Conservation (phyloP, 2,329 filamentous ascomycete genomes). For the Diaporthe sp. region DNA sequence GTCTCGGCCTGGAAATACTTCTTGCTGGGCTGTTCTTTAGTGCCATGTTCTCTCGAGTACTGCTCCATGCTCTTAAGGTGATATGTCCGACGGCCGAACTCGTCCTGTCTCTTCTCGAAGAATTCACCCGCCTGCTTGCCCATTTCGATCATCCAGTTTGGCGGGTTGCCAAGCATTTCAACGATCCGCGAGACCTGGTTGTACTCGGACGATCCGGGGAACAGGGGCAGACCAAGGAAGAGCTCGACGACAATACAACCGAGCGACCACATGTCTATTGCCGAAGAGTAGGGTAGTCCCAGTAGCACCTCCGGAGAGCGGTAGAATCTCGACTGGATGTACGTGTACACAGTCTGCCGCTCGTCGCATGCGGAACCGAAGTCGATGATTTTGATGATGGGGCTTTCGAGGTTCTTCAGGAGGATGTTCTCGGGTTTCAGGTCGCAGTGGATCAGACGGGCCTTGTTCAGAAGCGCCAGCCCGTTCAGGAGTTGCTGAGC, state of each 20-base stretch:
- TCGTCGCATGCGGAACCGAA: slow-evolving; percentile 99
- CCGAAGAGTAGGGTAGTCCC: slow-evolving; percentile 96
- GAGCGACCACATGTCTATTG: slow-evolving; percentile 99
- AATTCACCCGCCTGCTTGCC: slow-evolving; percentile 98
- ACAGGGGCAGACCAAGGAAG: slow-evolving; percentile 93
- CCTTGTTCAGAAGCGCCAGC: slow-evolving; percentile 92
- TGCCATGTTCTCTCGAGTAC: slow-evolving; percentile 93
- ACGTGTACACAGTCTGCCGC: slow-evolving; percentile 98
- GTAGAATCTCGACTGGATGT: slow-evolving; percentile 98
- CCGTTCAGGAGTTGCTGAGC: slow-evolving; percentile 96
- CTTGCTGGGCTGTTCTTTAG: slow-evolving; percentile 99
- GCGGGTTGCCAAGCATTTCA: slow-evolving; percentile 96
- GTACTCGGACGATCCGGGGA: slow-evolving; percentile 98
- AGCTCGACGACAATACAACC: slow-evolving; percentile 98
- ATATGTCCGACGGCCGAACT: slow-evolving; percentile 92
- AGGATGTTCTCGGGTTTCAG: slow-evolving; percentile 98
- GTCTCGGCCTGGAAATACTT: slow-evolving; percentile 98
- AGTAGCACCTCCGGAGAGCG: slow-evolving; percentile 95
- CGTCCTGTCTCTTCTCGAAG: slow-evolving; percentile 92
- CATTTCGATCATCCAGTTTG: slow-evolving; percentile 99
- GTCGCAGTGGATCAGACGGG: slow-evolving; percentile 96
- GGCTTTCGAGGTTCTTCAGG: slow-evolving; percentile 97
- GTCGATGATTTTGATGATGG: slow-evolving; percentile 99
- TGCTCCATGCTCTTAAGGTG: slow-evolving; percentile 97
- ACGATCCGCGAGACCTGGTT: slow-evolving; percentile 98